Conservation (phyloP, 352 stramenopile genomes). For the Halophytophthora batemanensis region DNA sequence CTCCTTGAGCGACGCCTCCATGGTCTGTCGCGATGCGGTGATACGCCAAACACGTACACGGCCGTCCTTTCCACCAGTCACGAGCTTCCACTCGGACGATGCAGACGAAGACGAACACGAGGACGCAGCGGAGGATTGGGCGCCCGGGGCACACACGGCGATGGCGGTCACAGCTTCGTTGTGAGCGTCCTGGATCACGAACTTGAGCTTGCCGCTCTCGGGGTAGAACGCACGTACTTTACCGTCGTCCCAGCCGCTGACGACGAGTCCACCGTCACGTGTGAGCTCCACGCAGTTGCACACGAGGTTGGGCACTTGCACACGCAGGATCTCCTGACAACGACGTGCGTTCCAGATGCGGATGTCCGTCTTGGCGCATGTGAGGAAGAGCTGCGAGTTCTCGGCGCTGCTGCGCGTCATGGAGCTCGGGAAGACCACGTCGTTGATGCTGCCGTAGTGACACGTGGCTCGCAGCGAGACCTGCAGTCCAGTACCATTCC, state of each 20-base stretch:
- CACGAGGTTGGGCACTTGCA: conserved; percentile 97
- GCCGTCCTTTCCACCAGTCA: conserved; percentile 94
- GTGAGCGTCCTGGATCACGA: conserved; percentile 96
- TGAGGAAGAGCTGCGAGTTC: conserved; percentile 94
- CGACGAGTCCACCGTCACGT: conserved; percentile 83
- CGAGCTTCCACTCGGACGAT: conserved; percentile 77
- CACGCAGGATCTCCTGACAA: conserved; percentile 93
- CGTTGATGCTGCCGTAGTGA: conserved; percentile 91
- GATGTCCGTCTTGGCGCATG: conserved; percentile 93
- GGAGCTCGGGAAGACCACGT: conserved; percentile 90
- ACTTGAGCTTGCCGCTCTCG: conserved; percentile 95
- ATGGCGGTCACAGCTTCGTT: conserved; percentile 94
- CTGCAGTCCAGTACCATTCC: conserved; percentile 24
- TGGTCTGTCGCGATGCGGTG: conserved; percentile 89
- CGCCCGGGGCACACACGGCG: conserved; percentile 72
- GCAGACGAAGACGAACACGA: conserved; percentile 17
- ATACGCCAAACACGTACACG: conserved; percentile 94
- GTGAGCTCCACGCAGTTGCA: conserved; percentile 94
- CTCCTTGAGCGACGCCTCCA: conserved; percentile 95
- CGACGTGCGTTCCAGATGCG: conserved; percentile 94
- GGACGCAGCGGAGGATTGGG: conserved; percentile 8
- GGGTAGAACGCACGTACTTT: conserved; percentile 97
- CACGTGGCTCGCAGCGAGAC: conserved; percentile 86
- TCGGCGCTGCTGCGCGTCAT: conserved; percentile 46
- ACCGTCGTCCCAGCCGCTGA: conserved; percentile 96